Percentiles rank a stretch among this genome's conserved stretches.
Evolutionary conservation across 805 yeast species (phyloP).

Genomic region (Phaffomyces opuntiae): DNA sequence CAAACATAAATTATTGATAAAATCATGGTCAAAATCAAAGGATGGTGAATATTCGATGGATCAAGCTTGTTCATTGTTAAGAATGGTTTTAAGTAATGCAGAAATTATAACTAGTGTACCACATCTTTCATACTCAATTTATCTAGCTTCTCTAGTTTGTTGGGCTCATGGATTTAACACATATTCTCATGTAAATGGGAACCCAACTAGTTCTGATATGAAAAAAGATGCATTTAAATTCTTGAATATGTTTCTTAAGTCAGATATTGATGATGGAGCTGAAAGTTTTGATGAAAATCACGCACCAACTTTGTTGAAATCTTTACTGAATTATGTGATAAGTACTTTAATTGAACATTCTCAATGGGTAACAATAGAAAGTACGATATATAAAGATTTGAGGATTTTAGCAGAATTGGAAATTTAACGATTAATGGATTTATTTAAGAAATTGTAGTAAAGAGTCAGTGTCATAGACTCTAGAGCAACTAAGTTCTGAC

Average conservation of each 20-base stretch:
- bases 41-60: slow-evolving; percentile 21
- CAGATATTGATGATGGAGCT: not conserved
- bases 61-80: slow-evolving; percentile 24
- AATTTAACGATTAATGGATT: not conserved
- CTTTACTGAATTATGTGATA: not conserved
- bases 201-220: not conserved
- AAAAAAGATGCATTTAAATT: not conserved
- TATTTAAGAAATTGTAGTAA: not conserved
- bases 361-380: not conserved
- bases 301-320: not conserved
- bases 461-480: too few species aligned
- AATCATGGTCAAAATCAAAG: slow-evolving; percentile 23
- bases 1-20: slow-evolving; percentile 11
- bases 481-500: too few species aligned
- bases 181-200: not conserved
- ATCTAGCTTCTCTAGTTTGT: slow-evolving; percentile 15
- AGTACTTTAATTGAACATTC: not conserved
- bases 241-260: not conserved
- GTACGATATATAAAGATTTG: not conserved
- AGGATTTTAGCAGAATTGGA: not conserved
- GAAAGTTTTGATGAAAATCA: not conserved
- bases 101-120: slow-evolving; percentile 19
- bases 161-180: slow-evolving; percentile 12
- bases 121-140: slow-evolving; percentile 18
- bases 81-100: slow-evolving; percentile 21